These are phyloP conservation scores for Umbelopsis vinacea DNA, from an alignment of 192 early-diverging fungal genomes.

Conservation along the genomic window DNA sequence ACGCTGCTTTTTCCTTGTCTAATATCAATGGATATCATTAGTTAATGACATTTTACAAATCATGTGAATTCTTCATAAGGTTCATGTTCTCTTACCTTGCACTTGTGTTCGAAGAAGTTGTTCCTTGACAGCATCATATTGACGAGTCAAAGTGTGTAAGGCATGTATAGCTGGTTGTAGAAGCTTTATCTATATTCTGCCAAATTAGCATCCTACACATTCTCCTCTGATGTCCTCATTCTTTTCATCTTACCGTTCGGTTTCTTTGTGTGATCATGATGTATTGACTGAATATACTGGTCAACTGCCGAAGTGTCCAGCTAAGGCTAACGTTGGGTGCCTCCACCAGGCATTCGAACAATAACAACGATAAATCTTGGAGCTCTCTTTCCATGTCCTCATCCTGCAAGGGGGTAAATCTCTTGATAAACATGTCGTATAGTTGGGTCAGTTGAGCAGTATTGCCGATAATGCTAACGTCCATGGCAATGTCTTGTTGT, in stretches of 20 bases:
- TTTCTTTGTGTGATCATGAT: background rate
- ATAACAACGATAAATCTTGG: background rate
- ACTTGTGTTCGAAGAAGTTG: conserved; percentile 7
- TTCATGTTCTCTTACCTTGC: background rate
- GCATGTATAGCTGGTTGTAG: conserved; percentile 5
- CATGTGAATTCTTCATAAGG: too few relatives aligned
- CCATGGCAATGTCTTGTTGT: background rate
- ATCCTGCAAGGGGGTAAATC: background rate
- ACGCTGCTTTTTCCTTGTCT: conserved; percentile 16
- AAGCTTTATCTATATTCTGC: background rate
- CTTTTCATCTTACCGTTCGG: background rate
- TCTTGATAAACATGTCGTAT: background rate
- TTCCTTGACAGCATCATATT: background rate
- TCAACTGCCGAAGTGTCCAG: conserved; percentile 1
- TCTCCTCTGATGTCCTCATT: background rate
- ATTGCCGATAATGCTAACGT: background rate
- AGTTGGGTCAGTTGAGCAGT: background rate
- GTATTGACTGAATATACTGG: conserved; percentile 4
- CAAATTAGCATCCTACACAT: background rate
- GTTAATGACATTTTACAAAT: too few relatives aligned
- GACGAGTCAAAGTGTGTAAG: background rate
- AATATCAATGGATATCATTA: too few relatives aligned
- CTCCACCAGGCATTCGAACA: conserved; percentile 20
- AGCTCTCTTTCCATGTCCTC: background rate
- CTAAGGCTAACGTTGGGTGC: background rate